These are phyloP conservation scores for Fonsecaea nubica DNA, from an alignment of 2,329 filamentous ascomycete species.

Conservation along the genomic window DNA sequence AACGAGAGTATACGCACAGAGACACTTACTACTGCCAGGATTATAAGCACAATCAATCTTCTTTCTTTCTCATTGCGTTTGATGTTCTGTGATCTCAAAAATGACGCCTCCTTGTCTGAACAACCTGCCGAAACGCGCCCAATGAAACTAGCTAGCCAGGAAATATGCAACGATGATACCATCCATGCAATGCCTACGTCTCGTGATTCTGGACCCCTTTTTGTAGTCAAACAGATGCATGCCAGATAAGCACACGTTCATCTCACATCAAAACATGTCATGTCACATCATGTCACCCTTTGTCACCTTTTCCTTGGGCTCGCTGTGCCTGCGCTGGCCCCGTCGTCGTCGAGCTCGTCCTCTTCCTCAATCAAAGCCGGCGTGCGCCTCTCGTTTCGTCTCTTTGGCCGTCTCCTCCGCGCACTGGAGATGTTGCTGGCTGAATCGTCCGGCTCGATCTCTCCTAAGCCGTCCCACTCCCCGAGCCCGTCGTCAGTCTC, in stretches of 20 bases:
- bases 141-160: not conserved
- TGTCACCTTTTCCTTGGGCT: slow-evolving; percentile 36
- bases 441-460: slow-evolving; percentile 56
- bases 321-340: slow-evolving; percentile 34
- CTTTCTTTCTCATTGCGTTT: too few species aligned
- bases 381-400: slow-evolving; percentile 57
- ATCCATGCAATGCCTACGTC: not conserved
- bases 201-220: not conserved
- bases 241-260: not conserved
- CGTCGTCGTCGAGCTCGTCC: slow-evolving; percentile 50
- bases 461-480: slow-evolving; percentile 53
- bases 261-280: not conserved
- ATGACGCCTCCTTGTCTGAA: not conserved
- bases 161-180: not conserved
- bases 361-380: slow-evolving; percentile 57
- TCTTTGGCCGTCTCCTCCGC: slow-evolving; percentile 51
- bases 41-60: too few species aligned
- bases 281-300: slow-evolving; percentile 8
- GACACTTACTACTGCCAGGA: too few species aligned
- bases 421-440: slow-evolving; percentile 59
- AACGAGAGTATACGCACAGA: too few species aligned
- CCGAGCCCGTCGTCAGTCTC: slow-evolving; percentile 53
- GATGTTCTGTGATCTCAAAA: too few species aligned
- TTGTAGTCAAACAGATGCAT: not conserved
- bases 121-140: not conserved